A percentile compares a stretch with the other conserved stretches of the same genome.
Evolutionary conservation across 2,329 filamentous ascomycete genomes (phyloP).

Genomic region (Colletotrichum melonis): DNA sequence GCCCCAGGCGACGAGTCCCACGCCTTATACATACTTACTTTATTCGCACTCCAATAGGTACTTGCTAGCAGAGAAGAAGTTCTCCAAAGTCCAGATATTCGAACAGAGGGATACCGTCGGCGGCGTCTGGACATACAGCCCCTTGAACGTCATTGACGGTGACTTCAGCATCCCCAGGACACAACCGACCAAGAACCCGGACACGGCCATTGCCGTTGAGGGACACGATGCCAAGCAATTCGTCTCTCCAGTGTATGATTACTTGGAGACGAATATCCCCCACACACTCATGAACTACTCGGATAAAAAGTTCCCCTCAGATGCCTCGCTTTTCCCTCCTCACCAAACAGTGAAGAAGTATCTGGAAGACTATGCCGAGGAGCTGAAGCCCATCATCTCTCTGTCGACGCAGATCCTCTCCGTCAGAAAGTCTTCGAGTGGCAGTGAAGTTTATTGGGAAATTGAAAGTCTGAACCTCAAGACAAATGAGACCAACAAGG

Average conservation of each 20-base stretch:
- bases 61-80: slow-evolving; percentile 70
- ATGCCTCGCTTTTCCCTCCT: slow-evolving; percentile 73
- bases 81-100: slow-evolving; percentile 73
- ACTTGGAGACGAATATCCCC: slow-evolving; percentile 81
- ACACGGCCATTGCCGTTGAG: slow-evolving; percentile 56
- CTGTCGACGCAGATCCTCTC: slow-evolving; percentile 72
- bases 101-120: slow-evolving; percentile 75
- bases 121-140: slow-evolving; percentile 79
- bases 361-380: slow-evolving; percentile 71
- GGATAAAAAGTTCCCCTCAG: slow-evolving; percentile 67
- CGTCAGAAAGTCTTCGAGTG: slow-evolving; percentile 41
- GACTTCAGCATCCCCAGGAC: slow-evolving; percentile 42
- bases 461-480: slow-evolving; percentile 50
- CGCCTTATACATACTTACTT: neutral
- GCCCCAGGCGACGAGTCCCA: neutral
- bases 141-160: slow-evolving; percentile 35
- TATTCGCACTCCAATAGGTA: slow-evolving; percentile 63
- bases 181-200: slow-evolving; percentile 43
- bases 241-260: slow-evolving; percentile 75
- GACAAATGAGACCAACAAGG: slow-evolving; percentile 37
- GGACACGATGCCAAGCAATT: slow-evolving; percentile 58
- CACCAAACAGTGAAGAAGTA: slow-evolving; percentile 74
- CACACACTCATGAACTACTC: slow-evolving; percentile 77
- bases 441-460: slow-evolving; percentile 57
- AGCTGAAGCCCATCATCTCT: slow-evolving; percentile 66